A percentile compares a stretch with the other conserved stretches of the same genome.
Evolutionary conservation across 257 asterid species (phyloP).

Genomic region (Solanum appendiculatum): DNA sequence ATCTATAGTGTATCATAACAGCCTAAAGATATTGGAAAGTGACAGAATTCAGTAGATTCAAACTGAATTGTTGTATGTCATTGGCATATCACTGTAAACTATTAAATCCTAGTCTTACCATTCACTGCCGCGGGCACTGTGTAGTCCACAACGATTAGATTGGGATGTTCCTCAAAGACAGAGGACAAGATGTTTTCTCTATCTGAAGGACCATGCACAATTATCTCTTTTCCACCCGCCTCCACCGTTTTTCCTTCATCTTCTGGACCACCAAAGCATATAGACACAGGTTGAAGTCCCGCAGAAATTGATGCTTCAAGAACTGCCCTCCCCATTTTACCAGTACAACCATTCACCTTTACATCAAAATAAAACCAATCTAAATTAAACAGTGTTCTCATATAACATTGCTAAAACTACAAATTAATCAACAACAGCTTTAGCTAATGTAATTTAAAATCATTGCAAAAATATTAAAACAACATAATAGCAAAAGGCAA

Average conservation of each 20-base stretch:
- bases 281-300: conserved; percentile 68
- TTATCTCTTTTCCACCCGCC: conserved; percentile 58
- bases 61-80: not conserved
- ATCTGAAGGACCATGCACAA: conserved; percentile 54
- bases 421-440: not conserved
- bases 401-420: not conserved
- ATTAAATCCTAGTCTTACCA: conserved; percentile 27
- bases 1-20: not conserved
- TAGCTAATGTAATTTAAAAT: not conserved
- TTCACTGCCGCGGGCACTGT: conserved; percentile 79
- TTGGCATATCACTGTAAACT: not conserved
- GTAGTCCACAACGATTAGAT: conserved; percentile 74
- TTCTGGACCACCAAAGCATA: conserved; percentile 64
- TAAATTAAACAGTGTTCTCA: not conserved
- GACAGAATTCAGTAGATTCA: not conserved
- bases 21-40: not conserved
- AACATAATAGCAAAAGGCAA: no score
- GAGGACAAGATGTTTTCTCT: conserved; percentile 48
- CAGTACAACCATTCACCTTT: conserved; percentile 87
- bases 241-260: conserved; percentile 62
- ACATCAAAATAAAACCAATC: not conserved
- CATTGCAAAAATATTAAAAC: not conserved
- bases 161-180: conserved; percentile 44
- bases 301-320: conserved; percentile 89
- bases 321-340: conserved; percentile 91